phyloP scores from a whole-genome alignment of 2,329 filamentous ascomycete species.

The Drechslerella coelobrocha region DNA sequence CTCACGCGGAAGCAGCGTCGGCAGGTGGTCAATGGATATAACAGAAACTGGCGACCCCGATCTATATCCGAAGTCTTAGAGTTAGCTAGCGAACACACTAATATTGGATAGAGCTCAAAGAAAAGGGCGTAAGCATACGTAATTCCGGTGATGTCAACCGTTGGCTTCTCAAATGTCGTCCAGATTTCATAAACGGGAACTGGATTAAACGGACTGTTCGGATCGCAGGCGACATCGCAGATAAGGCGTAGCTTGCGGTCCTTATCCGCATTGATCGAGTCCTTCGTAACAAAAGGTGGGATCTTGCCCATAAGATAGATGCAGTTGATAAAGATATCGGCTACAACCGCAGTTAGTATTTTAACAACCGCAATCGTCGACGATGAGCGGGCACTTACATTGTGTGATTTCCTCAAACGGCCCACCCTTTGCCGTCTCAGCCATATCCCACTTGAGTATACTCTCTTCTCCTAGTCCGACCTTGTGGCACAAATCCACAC shows the following conservation, averaged over 20 bases:
- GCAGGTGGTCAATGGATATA: constrained; percentile 87
- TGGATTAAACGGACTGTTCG: constrained; percentile 74
- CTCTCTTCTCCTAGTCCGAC: constrained; percentile 74
- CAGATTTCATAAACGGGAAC: constrained; percentile 83
- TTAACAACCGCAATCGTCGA: not conserved
- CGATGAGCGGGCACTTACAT: constrained; percentile 59
- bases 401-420: constrained; percentile 81
- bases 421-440: constrained; percentile 76
- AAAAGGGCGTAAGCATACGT: constrained; percentile 13
- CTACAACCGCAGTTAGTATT: constrained; percentile 43
- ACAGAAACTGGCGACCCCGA: constrained; percentile 70
- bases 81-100: not conserved
- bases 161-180: constrained; percentile 89
- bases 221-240: constrained; percentile 79
- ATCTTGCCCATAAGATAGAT: constrained; percentile 84
- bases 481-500: constrained; percentile 77
- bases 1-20: constrained; percentile 82
- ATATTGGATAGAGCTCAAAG: not conserved
- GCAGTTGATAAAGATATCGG: constrained; percentile 82
- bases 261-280: constrained; percentile 69
- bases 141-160: constrained; percentile 63
- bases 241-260: constrained; percentile 78
- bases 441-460: constrained; percentile 78
- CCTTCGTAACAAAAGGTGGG: constrained; percentile 77
- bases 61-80: constrained; percentile 19